Base-by-base conservation (phyloP, 192 early-diverging fungal species). In the Globomyces pollinis-pini region DNA sequence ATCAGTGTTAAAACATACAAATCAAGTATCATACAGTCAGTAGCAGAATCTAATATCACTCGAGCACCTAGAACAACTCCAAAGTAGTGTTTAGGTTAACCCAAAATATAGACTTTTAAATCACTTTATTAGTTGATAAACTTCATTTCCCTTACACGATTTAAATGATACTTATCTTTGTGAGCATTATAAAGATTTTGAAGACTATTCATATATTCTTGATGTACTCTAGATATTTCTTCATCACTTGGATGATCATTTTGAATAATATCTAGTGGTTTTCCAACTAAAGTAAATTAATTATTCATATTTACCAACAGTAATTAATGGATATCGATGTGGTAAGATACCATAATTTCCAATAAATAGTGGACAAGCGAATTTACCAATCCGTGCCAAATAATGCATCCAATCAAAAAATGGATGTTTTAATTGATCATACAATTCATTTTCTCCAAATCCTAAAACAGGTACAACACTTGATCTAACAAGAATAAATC, bases 161-260 rank as follows among this genome's bases (percentile, higher is more conserved):
- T 31, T 2, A 24, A 34, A 5, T 49, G 56, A 38, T 59, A 70
- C 24, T 26, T 18, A 24, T 65, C 68, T 39, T 70, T 70, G 50
- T 62, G 38, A 13, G 44, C 58, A 18, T 65, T 21, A 42, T 65
- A 70, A 13, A 70, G 32, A 1, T 38, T 18, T 32, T 45, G 11
- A 23, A 70, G 47, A 5, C 26, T 52, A 0, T 65, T 5, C 3
- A 60, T 31, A 38, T 70, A 70, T 8, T 13, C 18, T 23, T 36
- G 21, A 43, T 70, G 68, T 16, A 65, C 7, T 20, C 51, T 38
- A 20, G 26, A 60, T 7, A 70, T 64, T 1, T 70, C 33, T 42
- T 70, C 62, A 30, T 50, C 53, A 9, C 63, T 36, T 7, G 68
- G 68, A 32, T 58, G 50, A n/a, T 61, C 60, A 2, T 3, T 51